Base-by-base conservation (phyloP, 768 basidiomycete genomes). In the Tylopilus intermedius region DNA sequence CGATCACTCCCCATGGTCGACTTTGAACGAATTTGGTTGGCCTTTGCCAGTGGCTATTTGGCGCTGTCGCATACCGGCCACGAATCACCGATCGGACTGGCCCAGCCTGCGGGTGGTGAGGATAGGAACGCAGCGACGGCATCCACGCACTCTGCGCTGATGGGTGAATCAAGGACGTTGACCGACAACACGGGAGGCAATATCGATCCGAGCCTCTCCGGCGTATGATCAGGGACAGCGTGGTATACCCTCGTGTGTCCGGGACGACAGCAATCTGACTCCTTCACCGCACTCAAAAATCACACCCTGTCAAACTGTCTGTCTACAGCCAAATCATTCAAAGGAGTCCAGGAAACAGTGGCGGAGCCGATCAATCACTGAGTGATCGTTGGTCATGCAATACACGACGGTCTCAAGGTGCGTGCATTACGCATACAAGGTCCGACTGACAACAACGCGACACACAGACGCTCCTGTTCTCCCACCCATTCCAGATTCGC, bases 361-460 rank as follows among this genome's bases (percentile, higher is more conserved):
- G 81, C 90, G 0, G 83, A 80, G 37, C 60, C 96, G 15, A 64
- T 95, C 7, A 38, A 38, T 7, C 14, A 18, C 38, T n/a, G 38
- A 38, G n/a, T 38, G 7, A 14, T 38, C 38, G n/a, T 38, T 18
- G 38, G 15, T 14, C 13, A 98, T 65, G 94, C 95, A 0, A 75
- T 99, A 5, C 76, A 84, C 63, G 91, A 97, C 59, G 95, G 98
- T 72, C 75, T 95, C 33, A 90, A 90, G 73, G 93, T 63, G 37
- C 8, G 54, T 43, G 1, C 2, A 14, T 7, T 18, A 11, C 4
- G 21, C 37, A 44, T 27, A 42, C 15, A 37, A 4, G 21, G 1
- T 21, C 5, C 8, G 14, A 8, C 37, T 45, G 29, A 44, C 11
- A 22, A 40, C 11, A 14, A 26, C 1, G 24, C 32, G 1, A 4